These are phyloP conservation scores for Hygrocybe coccinea DNA, from an alignment of 768 basidiomycete species.

Conservation along the genomic window DNA sequence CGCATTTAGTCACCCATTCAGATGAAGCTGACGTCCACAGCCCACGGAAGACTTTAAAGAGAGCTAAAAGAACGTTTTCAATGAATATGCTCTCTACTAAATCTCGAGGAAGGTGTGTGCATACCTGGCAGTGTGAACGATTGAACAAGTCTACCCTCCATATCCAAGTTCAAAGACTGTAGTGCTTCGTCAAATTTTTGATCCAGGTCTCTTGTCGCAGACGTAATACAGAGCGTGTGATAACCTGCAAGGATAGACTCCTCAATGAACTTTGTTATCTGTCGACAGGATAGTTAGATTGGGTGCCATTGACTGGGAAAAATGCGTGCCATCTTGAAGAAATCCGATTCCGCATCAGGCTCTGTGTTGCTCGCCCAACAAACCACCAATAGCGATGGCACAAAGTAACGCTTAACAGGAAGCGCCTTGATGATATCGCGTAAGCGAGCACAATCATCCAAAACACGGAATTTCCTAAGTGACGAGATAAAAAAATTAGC, in stretches of 20 bases:
- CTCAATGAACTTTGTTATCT: conserved; percentile 49
- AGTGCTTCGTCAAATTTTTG: conserved; percentile 45
- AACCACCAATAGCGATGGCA: conserved; percentile 57
- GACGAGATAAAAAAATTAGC: too few species aligned
- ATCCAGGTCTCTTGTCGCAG: conserved; percentile 54
- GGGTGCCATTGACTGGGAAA: neutral
- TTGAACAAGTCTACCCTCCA: conserved; percentile 52
- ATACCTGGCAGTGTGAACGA: conserved; percentile 44
- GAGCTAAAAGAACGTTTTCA: conserved; percentile 20
- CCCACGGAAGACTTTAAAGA: conserved; percentile 41
- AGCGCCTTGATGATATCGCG: conserved; percentile 57
- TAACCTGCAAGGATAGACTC: conserved; percentile 39
- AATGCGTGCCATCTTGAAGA: conserved; percentile 54
- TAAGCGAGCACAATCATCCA: conserved; percentile 70
- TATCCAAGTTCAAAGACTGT: conserved; percentile 44
- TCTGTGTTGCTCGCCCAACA: conserved; percentile 51
- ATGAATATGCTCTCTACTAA: neutral
- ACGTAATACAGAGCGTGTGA: conserved; percentile 47
- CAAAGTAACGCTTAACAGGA: conserved; percentile 52
- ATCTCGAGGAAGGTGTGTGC: neutral
- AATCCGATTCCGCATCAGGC: conserved; percentile 41
- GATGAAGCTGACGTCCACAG: conserved; percentile 36
- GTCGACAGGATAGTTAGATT: conserved; percentile 1
- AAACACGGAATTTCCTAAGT: conserved; percentile 62
- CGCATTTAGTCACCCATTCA: conserved; percentile 46